phyloP scores from a whole-genome alignment of 73 alveolate species.

The Stentor roeselii region DNA sequence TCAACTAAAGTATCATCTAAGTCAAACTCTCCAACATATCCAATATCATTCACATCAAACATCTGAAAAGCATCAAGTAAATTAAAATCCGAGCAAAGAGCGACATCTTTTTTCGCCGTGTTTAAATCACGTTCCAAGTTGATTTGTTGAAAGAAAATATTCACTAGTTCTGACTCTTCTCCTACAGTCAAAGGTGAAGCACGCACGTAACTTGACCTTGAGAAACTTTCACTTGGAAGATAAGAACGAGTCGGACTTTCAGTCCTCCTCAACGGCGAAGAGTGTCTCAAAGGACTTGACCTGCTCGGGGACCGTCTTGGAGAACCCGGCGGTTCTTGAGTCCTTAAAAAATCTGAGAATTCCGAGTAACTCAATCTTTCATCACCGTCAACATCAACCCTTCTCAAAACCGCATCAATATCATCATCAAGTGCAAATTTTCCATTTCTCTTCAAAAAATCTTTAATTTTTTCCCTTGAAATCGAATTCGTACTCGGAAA shows the following conservation, averaged over 20 bases:
- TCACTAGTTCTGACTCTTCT: too few species aligned
- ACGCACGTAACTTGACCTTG: too few species aligned
- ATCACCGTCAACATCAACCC: constrained; percentile 37
- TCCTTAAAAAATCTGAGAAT: too few species aligned
- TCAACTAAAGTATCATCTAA: constrained; percentile 32
- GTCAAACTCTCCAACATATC: constrained; percentile 47
- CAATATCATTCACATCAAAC: constrained; percentile 47
- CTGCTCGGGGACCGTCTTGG: too few species aligned
- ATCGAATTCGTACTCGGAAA: constrained; percentile 19
- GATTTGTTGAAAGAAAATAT: too few species aligned
- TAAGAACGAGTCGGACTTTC: background rate
- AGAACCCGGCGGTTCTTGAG: too few species aligned
- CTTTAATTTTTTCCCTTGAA: background rate
- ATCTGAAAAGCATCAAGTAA: constrained; percentile 51
- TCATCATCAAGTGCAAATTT: constrained; percentile 28
- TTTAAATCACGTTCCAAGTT: constrained; percentile 46
- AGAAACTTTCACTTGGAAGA: too few species aligned
- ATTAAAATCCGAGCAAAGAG: constrained; percentile 46
- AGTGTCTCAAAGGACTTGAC: background rate
- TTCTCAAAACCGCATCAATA: constrained; percentile 34
- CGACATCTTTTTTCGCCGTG: constrained; percentile 41
- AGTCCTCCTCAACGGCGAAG: background rate
- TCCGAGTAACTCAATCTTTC: constrained; percentile 19
- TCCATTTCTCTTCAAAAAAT: constrained; percentile 37
- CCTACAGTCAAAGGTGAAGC: too few species aligned